Conservation (phyloP, 2,329 filamentous ascomycete species). For the Colletotrichum sojae region DNA sequence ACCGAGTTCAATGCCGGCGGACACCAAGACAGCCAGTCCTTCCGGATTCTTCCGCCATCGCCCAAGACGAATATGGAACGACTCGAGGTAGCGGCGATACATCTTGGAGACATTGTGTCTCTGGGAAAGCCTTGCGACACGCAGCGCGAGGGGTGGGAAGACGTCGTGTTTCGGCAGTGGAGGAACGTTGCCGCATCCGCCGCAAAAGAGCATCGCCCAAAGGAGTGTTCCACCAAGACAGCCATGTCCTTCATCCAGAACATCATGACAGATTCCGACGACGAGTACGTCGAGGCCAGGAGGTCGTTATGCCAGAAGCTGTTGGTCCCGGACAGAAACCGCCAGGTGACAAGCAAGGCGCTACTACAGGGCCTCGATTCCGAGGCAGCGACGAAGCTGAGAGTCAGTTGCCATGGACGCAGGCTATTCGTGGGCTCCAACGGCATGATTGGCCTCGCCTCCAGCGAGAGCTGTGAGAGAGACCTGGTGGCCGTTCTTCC, state of each 20-base stretch:
- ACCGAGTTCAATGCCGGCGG: conserved; percentile 16
- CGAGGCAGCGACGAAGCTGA: conserved; percentile 5
- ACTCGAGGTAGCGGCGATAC: background rate
- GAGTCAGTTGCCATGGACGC: conserved; percentile 10
- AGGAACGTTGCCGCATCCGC: background rate
- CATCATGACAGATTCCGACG: conserved; percentile 1
- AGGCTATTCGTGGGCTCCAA: conserved; percentile 3
- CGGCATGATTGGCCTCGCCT: conserved; percentile 7
- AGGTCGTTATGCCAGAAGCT: background rate
- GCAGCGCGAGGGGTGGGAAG: background rate
- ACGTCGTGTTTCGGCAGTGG: background rate
- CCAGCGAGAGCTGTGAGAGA: conserved; percentile 6
- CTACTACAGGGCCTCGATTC: background rate
- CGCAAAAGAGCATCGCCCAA: background rate
- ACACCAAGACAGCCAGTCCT: background rate
- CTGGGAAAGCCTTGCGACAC: background rate
- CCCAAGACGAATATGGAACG: background rate
- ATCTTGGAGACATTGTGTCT: background rate
- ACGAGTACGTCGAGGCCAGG: background rate
- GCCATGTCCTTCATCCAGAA: background rate
- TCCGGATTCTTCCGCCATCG: background rate
- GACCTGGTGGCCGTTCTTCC: conserved; percentile 3
- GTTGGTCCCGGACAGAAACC: background rate
- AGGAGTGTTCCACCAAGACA: background rate
- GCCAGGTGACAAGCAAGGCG: background rate